phyloP scores from a whole-genome alignment of 2,329 filamentous ascomycete species.

The Colletotrichum sp. region DNA sequence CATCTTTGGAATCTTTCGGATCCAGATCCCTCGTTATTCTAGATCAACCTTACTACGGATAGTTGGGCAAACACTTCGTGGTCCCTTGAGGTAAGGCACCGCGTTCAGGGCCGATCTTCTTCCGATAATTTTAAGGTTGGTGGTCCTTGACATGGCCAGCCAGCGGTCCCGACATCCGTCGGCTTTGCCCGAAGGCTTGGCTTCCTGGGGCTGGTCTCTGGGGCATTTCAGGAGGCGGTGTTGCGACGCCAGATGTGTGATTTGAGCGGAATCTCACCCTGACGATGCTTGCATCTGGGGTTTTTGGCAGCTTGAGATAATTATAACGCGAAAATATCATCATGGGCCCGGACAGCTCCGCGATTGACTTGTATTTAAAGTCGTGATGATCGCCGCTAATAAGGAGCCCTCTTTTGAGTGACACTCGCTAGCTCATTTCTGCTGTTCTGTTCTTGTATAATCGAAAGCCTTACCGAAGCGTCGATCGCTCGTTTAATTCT shows the following conservation, averaged over 20 bases:
- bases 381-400: neutral
- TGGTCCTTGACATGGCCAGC: neutral
- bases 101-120: neutral
- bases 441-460: neutral
- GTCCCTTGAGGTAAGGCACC: neutral
- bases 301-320: neutral
- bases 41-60: neutral
- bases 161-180: neutral
- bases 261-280: neutral
- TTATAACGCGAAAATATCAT: neutral
- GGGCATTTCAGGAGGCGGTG: neutral
- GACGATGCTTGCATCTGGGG: neutral
- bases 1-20: neutral
- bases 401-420: neutral
- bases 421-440: neutral
- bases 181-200: neutral
- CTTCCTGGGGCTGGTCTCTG: neutral
- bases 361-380: neutral
- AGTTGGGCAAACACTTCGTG: neutral
- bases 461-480: neutral
- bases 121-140: neutral
- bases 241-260: neutral
- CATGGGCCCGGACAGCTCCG: neutral
- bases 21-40: neutral
- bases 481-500: neutral